These are phyloP conservation scores for Metarhizium guizhouense DNA, from an alignment of 2,329 filamentous ascomycete species.

Conservation along the genomic window DNA sequence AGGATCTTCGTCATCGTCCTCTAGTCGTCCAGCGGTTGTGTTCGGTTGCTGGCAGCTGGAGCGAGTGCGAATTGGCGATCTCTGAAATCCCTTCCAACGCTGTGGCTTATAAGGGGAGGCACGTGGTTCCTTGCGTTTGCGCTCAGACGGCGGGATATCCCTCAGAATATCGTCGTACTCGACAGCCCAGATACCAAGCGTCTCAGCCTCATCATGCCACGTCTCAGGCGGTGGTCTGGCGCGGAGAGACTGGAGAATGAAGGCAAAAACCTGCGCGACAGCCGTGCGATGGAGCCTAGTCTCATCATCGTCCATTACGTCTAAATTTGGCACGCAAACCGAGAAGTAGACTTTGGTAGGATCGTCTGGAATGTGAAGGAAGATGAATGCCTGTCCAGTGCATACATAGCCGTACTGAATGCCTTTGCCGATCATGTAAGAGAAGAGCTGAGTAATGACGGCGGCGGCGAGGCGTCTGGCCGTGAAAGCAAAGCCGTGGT, in stretches of 20 bases:
- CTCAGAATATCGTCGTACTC: slow-evolving; percentile 22
- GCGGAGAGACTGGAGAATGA: slow-evolving; percentile 24
- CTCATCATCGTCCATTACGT: slow-evolving; percentile 24
- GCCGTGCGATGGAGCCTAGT: slow-evolving; percentile 26
- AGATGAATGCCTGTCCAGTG: slow-evolving; percentile 24
- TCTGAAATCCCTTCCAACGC: slow-evolving; percentile 19
- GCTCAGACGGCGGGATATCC: slow-evolving; percentile 14
- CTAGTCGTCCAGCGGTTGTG: background rate
- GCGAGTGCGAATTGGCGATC: slow-evolving; percentile 16
- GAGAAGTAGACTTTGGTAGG: slow-evolving; percentile 23
- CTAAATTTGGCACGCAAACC: slow-evolving; percentile 22
- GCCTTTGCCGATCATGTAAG: slow-evolving; percentile 27
- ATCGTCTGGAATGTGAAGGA: slow-evolving; percentile 24
- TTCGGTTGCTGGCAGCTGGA: background rate
- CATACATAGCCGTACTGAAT: slow-evolving; percentile 26
- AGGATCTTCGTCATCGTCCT: background rate
- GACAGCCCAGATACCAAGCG: slow-evolving; percentile 23
- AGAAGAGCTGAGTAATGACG: slow-evolving; percentile 30
- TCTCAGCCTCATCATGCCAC: slow-evolving; percentile 21
- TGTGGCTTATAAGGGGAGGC: slow-evolving; percentile 16
- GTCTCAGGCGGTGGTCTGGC: slow-evolving; percentile 15
- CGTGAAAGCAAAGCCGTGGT: slow-evolving; percentile 18
- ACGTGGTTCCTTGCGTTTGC: slow-evolving; percentile 10
- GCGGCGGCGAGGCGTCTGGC: slow-evolving; percentile 23
- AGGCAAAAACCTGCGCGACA: slow-evolving; percentile 28